Percentiles rank a stretch among this genome's conserved stretches.
Conservation (phyloP, 352 stramenopile genomes). For the Globisporangium echinulatum region DNA sequence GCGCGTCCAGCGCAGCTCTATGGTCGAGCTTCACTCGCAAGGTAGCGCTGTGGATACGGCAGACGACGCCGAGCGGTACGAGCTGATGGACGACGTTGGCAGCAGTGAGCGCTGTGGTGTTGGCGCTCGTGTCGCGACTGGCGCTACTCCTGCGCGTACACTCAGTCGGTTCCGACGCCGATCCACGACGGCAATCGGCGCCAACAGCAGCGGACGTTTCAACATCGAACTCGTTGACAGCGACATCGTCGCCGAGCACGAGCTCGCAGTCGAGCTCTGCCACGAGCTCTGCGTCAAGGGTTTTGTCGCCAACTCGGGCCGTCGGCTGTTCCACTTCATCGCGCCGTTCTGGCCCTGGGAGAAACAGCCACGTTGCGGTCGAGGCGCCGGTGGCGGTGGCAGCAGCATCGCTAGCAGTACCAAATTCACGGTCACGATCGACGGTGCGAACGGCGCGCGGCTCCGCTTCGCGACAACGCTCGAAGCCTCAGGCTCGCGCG, state of each 20-base stretch:
- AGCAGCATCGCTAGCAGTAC: background rate
- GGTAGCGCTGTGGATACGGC: background rate
- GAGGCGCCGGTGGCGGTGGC: background rate
- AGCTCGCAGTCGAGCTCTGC: conserved; percentile 60
- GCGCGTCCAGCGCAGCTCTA: conserved; percentile 18
- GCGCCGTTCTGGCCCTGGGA: conserved; percentile 50
- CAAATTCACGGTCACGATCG: conserved; percentile 27
- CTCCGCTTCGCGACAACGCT: conserved; percentile 48
- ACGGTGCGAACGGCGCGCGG: conserved; percentile 24
- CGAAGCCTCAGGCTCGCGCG: conserved; percentile 5
- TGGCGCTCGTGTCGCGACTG: background rate
- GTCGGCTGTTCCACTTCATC: conserved; percentile 61
- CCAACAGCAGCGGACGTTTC: conserved; percentile 1
- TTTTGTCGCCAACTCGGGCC: conserved; percentile 51
- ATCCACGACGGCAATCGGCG: conserved; percentile 3
- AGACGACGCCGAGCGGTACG: conserved; percentile 3
- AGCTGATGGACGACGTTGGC: conserved; percentile 3
- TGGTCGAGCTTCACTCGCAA: conserved; percentile 4
- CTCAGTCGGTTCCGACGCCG: conserved; percentile 9
- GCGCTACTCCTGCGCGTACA: background rate
- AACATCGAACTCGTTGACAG: conserved; percentile 17
- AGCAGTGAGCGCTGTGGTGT: background rate
- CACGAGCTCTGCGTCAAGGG: conserved; percentile 76
- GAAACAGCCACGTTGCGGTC: background rate
- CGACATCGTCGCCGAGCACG: conserved; percentile 33